phyloP scores from a whole-genome alignment of 139 green algal species.

The Chlorella sp. region DNA sequence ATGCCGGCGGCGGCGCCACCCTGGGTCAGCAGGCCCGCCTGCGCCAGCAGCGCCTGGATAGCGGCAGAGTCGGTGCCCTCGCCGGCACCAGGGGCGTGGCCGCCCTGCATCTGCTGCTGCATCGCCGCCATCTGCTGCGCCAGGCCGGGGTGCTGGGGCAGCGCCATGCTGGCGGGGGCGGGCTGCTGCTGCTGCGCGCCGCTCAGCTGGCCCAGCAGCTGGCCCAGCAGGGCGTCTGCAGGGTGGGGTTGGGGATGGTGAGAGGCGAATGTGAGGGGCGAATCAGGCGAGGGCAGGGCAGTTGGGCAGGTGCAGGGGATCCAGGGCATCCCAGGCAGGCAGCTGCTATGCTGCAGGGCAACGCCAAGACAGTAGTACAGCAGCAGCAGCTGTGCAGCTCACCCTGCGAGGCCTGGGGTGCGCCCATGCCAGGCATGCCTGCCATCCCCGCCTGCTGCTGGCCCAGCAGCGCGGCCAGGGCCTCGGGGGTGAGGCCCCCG shows the following conservation, averaged over 20 bases:
- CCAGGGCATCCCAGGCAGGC: too few species aligned
- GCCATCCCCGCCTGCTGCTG: constrained; percentile 1
- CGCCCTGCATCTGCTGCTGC: neutral
- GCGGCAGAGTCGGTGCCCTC: too few species aligned
- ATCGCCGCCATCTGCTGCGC: neutral
- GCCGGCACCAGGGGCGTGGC: neutral
- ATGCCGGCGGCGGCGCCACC: too few species aligned
- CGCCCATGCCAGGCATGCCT: constrained; percentile 2
- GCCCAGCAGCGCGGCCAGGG: constrained; percentile 30
- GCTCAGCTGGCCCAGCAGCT: constrained; percentile 42
- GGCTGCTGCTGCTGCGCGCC: constrained; percentile 3
- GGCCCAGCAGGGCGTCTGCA: constrained; percentile 42
- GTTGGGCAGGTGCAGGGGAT: neutral
- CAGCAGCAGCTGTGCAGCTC: too few species aligned
- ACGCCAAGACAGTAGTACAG: too few species aligned
- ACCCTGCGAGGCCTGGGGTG: neutral
- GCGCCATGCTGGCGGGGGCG: neutral
- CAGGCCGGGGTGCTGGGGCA: constrained; percentile 8
- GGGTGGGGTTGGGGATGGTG: neutral
- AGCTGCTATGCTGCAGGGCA: too few species aligned
- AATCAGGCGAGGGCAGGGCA: too few species aligned
- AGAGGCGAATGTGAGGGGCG: neutral
- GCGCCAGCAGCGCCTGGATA: too few species aligned
- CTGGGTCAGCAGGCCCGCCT: too few species aligned
- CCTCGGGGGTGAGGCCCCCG: constrained; percentile 19